These are phyloP conservation scores for Cephalotrichum gorgonifer DNA, from an alignment of 2,329 filamentous ascomycete genomes.

Conservation along the genomic window DNA sequence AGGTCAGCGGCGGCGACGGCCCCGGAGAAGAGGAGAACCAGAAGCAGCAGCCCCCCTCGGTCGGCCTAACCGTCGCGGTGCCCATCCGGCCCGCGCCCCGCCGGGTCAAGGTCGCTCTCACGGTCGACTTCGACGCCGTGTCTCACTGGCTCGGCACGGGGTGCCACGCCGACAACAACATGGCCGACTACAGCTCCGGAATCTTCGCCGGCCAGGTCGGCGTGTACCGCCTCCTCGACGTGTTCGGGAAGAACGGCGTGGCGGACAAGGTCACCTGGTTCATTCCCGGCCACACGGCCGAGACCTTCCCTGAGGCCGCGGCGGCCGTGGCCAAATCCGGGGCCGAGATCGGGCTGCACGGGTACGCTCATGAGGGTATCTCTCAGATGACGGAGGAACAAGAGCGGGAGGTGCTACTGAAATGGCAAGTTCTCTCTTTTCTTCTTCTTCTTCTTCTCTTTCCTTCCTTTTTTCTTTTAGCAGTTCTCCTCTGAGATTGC, in stretches of 20 bases:
- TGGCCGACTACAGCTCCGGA: conserved; percentile 36
- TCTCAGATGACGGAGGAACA: conserved; percentile 32
- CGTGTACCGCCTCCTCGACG: conserved; percentile 34
- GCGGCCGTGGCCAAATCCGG: conserved; percentile 28
- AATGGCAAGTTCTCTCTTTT: no score
- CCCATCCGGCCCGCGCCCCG: conserved; percentile 2
- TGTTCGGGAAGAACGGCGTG: conserved; percentile 31
- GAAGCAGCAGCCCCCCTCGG: no score
- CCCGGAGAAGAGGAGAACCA: background rate
- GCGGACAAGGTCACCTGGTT: conserved; percentile 39
- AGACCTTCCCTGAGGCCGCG: conserved; percentile 33
- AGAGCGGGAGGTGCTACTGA: no score
- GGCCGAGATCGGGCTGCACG: conserved; percentile 35
- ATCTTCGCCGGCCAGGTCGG: conserved; percentile 40
- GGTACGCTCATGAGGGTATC: conserved; percentile 36
- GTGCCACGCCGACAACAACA: conserved; percentile 34
- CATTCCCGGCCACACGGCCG: conserved; percentile 37
- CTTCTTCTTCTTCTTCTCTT: no score
- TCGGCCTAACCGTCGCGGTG: background rate
- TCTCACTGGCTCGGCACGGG: conserved; percentile 43
- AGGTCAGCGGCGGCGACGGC: conserved; percentile 4
- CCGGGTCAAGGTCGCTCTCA: conserved; percentile 17
- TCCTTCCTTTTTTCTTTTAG: background rate
- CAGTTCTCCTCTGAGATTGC: no score
- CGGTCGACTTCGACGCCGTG: conserved; percentile 41